Evolutionary conservation across 2,329 filamentous ascomycete genomes (phyloP), one percentile per base, ranked within the genome.

Genomic region (Ceratocystis alfenasii): DNA sequence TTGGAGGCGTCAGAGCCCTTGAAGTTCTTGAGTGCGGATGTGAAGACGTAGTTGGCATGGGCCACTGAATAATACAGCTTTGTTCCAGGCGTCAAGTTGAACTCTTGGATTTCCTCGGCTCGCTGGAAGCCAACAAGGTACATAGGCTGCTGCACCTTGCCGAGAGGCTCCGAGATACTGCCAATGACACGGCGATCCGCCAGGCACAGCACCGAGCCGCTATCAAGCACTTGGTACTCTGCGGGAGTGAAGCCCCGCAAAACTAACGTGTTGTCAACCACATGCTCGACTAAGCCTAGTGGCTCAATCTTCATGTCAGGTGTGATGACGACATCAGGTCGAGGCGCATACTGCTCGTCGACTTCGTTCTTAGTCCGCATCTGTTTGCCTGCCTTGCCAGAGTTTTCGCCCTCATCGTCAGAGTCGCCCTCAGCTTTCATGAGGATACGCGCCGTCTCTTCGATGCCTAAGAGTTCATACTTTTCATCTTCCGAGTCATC

Each of bases 1-100:
- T 97, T 97, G 63, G 90, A 95, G 7, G 94, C 93, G 75, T 99
- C 94, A 8, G 90, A 94, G 68, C 91, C 90, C 76, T 95, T 97
- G 71, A 88, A 74, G 64, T 80, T 82, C 74, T 87, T 88, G 66
- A 97, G 78, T 5, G 87, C 85, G 73, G 94, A 83, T 0, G 93
- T 96, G 72, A 96, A 94, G 65, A 96, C 90, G 71, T 88, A 95
- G 0, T 82, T 86, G 50, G 90, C 90, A 73, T 94, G 87, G 7
- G 83, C 78, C 57, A 87, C 82, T 2, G 93, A 85, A 72, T 96
- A 97, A 76, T 64, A 96, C 2, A 97, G 77, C 62, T 83, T 83
- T 1, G 83, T 84, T 33, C 87, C 90, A 50, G 83, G 77, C n/a
- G 78, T 75, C n/a, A 96, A 75, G 5, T 85, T 87, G 28, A 86